Evolutionary conservation across 345 rosid genomes (phyloP).

Genomic region (Ceriops decandra): DNA sequence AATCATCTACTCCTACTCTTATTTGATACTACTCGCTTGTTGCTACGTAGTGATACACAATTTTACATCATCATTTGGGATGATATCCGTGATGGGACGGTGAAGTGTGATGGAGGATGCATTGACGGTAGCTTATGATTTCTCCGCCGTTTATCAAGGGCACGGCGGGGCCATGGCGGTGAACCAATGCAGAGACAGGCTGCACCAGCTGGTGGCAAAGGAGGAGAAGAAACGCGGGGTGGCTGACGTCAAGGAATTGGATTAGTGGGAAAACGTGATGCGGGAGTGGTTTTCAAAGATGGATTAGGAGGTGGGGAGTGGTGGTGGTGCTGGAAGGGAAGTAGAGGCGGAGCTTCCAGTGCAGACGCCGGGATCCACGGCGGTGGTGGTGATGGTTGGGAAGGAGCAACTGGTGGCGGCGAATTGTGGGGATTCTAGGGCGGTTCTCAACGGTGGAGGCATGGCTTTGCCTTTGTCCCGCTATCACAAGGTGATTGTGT

Average conservation of each 20-base stretch:
- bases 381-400: constrained; percentile 37
- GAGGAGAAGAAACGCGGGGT: constrained; percentile 24
- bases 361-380: constrained; percentile 25
- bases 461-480: constrained; percentile 27
- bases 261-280: constrained; percentile 38
- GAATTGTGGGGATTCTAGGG: constrained; percentile 44
- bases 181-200: constrained; percentile 24
- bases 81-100: constrained; percentile 37
- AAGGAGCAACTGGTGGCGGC: constrained; percentile 36
- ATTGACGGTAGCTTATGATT: constrained; percentile 28
- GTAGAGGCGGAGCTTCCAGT: neutral
- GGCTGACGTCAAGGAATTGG: constrained; percentile 4
- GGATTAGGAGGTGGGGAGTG: constrained; percentile 34
- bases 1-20: too few relatives aligned
- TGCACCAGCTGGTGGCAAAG: constrained; percentile 30
- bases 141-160: constrained; percentile 42
- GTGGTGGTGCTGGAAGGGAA: neutral
- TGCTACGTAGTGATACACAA: too few relatives aligned
- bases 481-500: constrained; percentile 32
- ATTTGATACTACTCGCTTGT: too few relatives aligned
- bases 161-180: constrained; percentile 33
- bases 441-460: constrained; percentile 29
- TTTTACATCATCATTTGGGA: constrained; percentile 22
- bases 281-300: constrained; percentile 28
- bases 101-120: constrained; percentile 38